phyloP scores from a whole-genome alignment of 352 stramenopile species.

The Paralagenidium karlingii region DNA sequence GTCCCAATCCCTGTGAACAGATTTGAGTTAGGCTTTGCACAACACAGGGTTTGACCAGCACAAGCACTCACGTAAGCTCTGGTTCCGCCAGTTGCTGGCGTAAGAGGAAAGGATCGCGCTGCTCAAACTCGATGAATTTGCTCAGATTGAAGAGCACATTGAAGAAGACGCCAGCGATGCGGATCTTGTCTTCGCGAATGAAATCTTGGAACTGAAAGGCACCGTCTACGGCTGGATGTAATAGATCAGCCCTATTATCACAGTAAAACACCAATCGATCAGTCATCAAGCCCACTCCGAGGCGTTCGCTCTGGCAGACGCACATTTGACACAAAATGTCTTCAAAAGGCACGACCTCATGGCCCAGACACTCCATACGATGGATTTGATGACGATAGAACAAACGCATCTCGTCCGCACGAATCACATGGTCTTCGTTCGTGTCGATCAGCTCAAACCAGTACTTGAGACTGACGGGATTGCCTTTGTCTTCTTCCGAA shows the following conservation, averaged over 20 bases:
- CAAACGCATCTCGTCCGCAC: constrained; percentile 92
- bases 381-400: constrained; percentile 93
- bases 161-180: constrained; percentile 94
- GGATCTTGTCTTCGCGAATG: constrained; percentile 77
- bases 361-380: constrained; percentile 96
- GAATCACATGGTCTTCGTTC: constrained; percentile 94
- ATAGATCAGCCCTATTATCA: constrained; percentile 39
- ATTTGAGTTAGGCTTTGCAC: too few relatives aligned
- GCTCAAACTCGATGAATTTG: constrained; percentile 99
- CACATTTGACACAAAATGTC: constrained; percentile 99
- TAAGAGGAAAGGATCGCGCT: constrained; percentile 95
- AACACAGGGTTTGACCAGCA: not conserved
- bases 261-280: constrained; percentile 6
- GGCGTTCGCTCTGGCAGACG: constrained; percentile 22
- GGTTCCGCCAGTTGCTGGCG: constrained; percentile 86
- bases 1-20: constrained; percentile 89
- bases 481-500: constrained; percentile 98
- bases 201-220: constrained; percentile 76
- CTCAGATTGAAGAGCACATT: constrained; percentile 99
- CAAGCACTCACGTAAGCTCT: constrained; percentile 60
- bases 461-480: constrained; percentile 92
- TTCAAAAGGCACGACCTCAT: constrained; percentile 97
- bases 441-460: constrained; percentile 98
- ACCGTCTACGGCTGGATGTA: constrained; percentile 62
- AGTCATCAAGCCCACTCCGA: not conserved